Conservation (phyloP, 768 basidiomycete genomes). For the Lentinula lateritia region DNA sequence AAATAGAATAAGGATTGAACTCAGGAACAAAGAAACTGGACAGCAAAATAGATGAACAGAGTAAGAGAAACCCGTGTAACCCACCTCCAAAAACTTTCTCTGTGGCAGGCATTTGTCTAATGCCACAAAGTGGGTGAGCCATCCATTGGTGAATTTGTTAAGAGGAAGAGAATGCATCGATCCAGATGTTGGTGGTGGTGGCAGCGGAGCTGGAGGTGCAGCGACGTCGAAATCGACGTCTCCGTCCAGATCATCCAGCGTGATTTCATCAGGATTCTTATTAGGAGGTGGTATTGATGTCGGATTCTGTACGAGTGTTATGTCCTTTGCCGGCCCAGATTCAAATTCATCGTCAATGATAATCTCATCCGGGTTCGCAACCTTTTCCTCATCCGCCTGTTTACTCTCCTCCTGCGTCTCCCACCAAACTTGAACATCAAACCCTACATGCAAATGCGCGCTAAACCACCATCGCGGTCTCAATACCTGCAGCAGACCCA, state of each 20-base stretch:
- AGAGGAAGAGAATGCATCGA: neutral
- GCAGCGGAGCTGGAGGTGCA: constrained; percentile 22
- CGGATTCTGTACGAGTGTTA: neutral
- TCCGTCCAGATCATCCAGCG: constrained; percentile 41
- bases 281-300: neutral
- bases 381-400: neutral
- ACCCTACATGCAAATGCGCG: constrained; percentile 87
- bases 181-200: constrained; percentile 13
- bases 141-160: neutral
- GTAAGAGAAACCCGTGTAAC: constrained; percentile 1
- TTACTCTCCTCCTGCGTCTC: neutral
- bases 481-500: constrained; percentile 66
- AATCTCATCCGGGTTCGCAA: constrained; percentile 47
- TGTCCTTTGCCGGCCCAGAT: neutral
- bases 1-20: no score
- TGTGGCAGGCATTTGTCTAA: constrained; percentile 83
- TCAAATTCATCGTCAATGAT: constrained; percentile 33
- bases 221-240: constrained; percentile 21
- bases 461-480: constrained; percentile 88
- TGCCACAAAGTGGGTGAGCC: constrained; percentile 73
- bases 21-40: neutral
- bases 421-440: constrained; percentile 55
- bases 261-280: constrained; percentile 48
- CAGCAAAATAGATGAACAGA: neutral
- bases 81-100: constrained; percentile 78